Evolutionary conservation across 805 yeast species (phyloP), one percentile per base, ranked within the genome.

Genomic region (Candida mattraensis): DNA sequence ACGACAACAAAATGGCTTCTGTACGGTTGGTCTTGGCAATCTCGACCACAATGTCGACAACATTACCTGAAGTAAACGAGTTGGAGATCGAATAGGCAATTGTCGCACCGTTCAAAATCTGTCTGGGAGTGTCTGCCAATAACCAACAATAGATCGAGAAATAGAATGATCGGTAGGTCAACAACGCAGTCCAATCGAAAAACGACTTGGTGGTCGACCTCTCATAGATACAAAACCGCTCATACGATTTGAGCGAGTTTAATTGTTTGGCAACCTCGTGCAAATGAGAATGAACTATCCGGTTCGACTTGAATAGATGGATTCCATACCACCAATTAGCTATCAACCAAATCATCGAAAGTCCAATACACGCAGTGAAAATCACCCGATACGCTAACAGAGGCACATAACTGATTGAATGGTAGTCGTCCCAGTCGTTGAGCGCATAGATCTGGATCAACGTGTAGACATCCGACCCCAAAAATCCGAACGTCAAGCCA

Each of bases 111-210:
- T 87, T 87, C 44, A 87, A 74, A 1, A 85, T 80, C 60, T 87
- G 96, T 60, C 96, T 76, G 16, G 96, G 96, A 12, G 88, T 72
- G 48, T 87, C 95, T 0, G 95, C 88, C 28, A 85, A 64, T 7
- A 87, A 50, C 47, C 87, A 70, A 29, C 66, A 68, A 28, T 76
- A 64, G 10, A 83, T 50, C 46, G 77, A 82, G 35, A 76, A 74
- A 48, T 83, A 80, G 35, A 83, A 63, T 31, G 84, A 79, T 44
- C 74, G 75, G 58, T 76, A 85, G 3, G 80, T 70, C 45, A 73
- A 74, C 43, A 87, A 76, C 7, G 87, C 75, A 33, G 80, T 58
- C 71, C 82, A 79, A 47, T 86, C 93, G 47, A 75, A 75, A 24
- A 73, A 71, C 24, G 76, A 65, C n/a, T 80, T 85, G 24, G 70